These are phyloP conservation scores for Ascosphaera aggregata DNA, from an alignment of 2,329 filamentous ascomycete genomes.

Conservation along the genomic window DNA sequence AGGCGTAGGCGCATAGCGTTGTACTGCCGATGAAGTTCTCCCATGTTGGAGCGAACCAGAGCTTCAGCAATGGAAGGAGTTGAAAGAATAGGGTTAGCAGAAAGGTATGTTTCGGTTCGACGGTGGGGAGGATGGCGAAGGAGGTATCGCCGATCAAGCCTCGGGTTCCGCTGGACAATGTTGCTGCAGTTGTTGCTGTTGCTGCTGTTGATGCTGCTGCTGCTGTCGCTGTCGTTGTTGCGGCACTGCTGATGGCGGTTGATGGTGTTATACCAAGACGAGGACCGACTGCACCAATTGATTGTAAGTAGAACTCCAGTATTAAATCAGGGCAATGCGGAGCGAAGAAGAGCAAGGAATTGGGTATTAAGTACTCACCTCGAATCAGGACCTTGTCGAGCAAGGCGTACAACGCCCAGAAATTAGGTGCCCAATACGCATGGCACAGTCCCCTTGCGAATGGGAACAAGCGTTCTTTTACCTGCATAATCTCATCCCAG, in stretches of 20 bases:
- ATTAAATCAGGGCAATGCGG: neutral
- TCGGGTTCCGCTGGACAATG: slow-evolving; percentile 71
- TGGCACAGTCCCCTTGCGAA: slow-evolving; percentile 88
- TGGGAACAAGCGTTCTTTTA: slow-evolving; percentile 68
- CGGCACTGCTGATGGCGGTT: no score
- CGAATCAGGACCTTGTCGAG: slow-evolving; percentile 61
- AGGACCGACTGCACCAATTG: slow-evolving; percentile 44
- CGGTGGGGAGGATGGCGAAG: slow-evolving; percentile 78
- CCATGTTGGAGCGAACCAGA: slow-evolving; percentile 64
- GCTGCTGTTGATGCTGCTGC: no score
- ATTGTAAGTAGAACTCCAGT: slow-evolving; percentile 4
- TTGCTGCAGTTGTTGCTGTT: no score
- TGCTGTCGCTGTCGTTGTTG: no score
- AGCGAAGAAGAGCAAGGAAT: neutral
- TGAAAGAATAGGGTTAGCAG: slow-evolving; percentile 64
- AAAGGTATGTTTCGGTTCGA: slow-evolving; percentile 63
- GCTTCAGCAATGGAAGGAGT: slow-evolving; percentile 50
- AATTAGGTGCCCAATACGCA: slow-evolving; percentile 94
- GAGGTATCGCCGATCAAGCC: slow-evolving; percentile 83
- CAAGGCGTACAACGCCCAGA: slow-evolving; percentile 96
- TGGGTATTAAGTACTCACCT: slow-evolving; percentile 22
- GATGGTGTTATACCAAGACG: slow-evolving; percentile 47
- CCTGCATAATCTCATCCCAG: slow-evolving; percentile 62
- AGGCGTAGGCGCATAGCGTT: slow-evolving; percentile 84
- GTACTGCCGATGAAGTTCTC: slow-evolving; percentile 73